Evolutionary conservation across 495 filamentous ascomycete species (phyloP), one percentile per base, ranked within the genome.

Genomic region (Neurospora sp.): DNA sequence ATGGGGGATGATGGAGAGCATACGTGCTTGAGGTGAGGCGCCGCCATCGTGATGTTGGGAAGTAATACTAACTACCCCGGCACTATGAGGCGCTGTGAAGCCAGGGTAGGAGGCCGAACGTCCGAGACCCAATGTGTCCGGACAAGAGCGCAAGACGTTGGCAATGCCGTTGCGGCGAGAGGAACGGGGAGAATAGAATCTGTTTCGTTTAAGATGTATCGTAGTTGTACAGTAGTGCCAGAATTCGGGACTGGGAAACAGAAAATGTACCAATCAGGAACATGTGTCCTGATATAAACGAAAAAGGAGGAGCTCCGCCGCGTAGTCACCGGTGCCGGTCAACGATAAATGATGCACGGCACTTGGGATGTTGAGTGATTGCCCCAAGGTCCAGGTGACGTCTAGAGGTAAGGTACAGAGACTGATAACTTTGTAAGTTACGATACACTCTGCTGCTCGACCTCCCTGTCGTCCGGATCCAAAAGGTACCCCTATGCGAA

Each of bases 21-120:
- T 74, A 80, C 79, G 69, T 80, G 79, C 69, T 79, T 81, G 20
- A 70, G 73, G 20, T 79, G 77, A 20, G 79, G 79, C 70, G 75
- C 76, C 70, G 79, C 75, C 79, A 81, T 81, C 71, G 65, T 74
- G 72, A 68, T 20, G 53, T 65, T 65, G 53, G 27, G 27, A 37
- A 31, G 53, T 16, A 35, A 16, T 35, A 18, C 14, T 16, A 65
- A 9, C 53, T 65, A 65, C 14, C 53, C 53, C 53, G 53, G 53
- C 53, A 65, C 53, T 65, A 35, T 35, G 53, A 65, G 53, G 53
- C 27, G 53, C 53, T 65, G 53, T 37, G 53, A 14, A 65, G 53
- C 53, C 22, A 35, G 27, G 53, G 53, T 16, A 65, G 31, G 27
- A 35, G 53, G 27, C 53, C 27, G 53, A 18, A 65, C 27, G 53